Evolutionary conservation across 352 stramenopile species (phyloP).

Genomic region (Pilasporangium apinafurcum): DNA sequence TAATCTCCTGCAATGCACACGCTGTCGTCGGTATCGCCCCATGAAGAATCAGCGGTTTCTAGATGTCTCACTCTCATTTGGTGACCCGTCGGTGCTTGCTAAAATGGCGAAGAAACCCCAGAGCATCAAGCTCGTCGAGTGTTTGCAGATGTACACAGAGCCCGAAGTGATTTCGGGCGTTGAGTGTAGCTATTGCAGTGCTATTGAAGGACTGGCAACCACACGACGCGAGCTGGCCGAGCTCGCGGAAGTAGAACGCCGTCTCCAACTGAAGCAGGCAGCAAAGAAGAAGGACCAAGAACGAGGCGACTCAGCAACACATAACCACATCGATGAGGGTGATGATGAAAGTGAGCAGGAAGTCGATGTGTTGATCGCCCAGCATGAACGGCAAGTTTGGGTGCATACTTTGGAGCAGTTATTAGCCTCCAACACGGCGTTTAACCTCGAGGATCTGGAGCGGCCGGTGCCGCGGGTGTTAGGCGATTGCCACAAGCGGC

Average conservation of each 20-base stretch:
- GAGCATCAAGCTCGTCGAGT: slow-evolving; percentile 45
- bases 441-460: slow-evolving; percentile 34
- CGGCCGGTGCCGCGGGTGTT: slow-evolving; percentile 26
- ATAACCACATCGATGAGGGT: slow-evolving; percentile 6
- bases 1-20: slow-evolving; percentile 70
- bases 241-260: no score
- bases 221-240: slow-evolving; percentile 23
- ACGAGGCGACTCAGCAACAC: no score
- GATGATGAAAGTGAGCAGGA: slow-evolving; percentile 11
- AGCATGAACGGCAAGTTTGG: slow-evolving; percentile 61
- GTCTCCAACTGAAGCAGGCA: slow-evolving; percentile 15
- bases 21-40: slow-evolving; percentile 55
- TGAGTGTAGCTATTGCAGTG: slow-evolving; percentile 71
- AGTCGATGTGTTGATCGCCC: slow-evolving; percentile 41
- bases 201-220: slow-evolving; percentile 37
- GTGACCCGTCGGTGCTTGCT: no score
- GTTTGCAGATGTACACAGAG: slow-evolving; percentile 57
- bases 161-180: slow-evolving; percentile 66
- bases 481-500: slow-evolving; percentile 51
- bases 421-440: slow-evolving; percentile 18
- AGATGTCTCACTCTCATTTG: slow-evolving; percentile 70
- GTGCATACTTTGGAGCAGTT: slow-evolving; percentile 48
- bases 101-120: slow-evolving; percentile 17
- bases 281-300: slow-evolving; percentile 1
- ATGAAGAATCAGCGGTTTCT: slow-evolving; percentile 76